Evolutionary conservation across 192 early-diverging fungal species (phyloP).

Genomic region (Coemansia sp.): DNA sequence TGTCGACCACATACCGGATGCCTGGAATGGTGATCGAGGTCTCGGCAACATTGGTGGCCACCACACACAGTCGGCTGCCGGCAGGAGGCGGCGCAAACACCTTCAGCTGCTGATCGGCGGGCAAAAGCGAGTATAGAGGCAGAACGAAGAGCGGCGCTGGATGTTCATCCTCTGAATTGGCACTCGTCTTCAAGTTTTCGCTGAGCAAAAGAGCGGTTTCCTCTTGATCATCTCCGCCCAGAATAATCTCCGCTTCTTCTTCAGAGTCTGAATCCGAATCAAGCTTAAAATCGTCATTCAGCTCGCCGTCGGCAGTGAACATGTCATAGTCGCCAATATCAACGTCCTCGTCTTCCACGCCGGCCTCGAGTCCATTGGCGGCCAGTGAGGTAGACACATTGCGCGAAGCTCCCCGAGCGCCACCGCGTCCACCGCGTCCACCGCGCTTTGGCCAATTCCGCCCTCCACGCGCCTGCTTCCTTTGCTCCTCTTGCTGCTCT

Average conservation of each 20-base stretch:
- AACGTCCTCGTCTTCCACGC: conserved; percentile 56
- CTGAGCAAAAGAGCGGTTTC: conserved; percentile 57
- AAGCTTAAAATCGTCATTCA: conserved; percentile 52
- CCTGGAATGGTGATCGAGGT: conserved; percentile 96
- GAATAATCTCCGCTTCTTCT: conserved; percentile 45
- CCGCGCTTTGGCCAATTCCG: not conserved
- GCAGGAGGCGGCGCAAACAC: conserved; percentile 89
- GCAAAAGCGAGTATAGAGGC: conserved; percentile 95
- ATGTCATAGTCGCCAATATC: conserved; percentile 47
- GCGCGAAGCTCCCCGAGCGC: not conserved
- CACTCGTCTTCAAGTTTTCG: conserved; percentile 46
- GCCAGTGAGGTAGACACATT: not conserved
- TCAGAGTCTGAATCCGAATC: conserved; percentile 64
- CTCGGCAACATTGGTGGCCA: conserved; percentile 99
- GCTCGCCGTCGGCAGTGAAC: conserved; percentile 45
- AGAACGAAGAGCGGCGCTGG: conserved; percentile 83
- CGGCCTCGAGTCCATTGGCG: conserved; percentile 47
- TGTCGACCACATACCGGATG: conserved; percentile 93
- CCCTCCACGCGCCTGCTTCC: not conserved
- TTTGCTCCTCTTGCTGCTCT: conserved; percentile 24
- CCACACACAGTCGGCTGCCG: conserved; percentile 86
- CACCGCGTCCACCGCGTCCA: not conserved
- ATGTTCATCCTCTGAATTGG: conserved; percentile 37
- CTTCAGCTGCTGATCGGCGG: conserved; percentile 85
- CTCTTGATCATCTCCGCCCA: conserved; percentile 67